Evolutionary conservation across 1,139 yeast species (phyloP), one percentile per base, ranked within the genome.

Genomic region (Candida dubliniensis): DNA sequence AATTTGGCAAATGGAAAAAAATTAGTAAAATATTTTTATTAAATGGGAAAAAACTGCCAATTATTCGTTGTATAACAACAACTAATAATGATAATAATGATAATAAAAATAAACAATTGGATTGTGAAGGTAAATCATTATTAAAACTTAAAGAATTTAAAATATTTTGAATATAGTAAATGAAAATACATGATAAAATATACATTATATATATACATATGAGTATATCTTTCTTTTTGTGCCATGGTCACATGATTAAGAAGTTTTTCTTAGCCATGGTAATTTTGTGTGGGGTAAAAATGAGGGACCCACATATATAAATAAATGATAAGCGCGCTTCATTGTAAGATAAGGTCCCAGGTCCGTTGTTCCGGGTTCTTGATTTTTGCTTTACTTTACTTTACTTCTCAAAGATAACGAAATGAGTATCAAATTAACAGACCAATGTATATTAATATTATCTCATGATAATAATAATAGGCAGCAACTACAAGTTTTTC

Each of bases 51-150:
- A 37, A 25, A 38, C 36, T 43, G n/a, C 50, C 47, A 5, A 34
- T 50, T 11, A 43, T 50, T 12, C 42, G 46, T 23, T 50, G 54
- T 40, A 41, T 47, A 13, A 50, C 54, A 6, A 15, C 24, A n/a
- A n/a, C n/a, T n/a, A n/a, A n/a, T n/a, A n/a, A n/a, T n/a, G n/a
- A n/a, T n/a, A n/a, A n/a, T 14, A 9, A 10, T 9, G 36, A 32
- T 38, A 7, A 31, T 4, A 42, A 49, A 37, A 45, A 41, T 8
- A 12, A 31, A 11, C 36, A 42, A 13, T 44, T 50, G 40, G 53
- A 50, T 45, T 50, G 54, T 46, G 12, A 30, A 25, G 47, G 51
- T 2, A 35, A 41, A 13, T 36, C 41, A 31, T 38, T 30, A 11
- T 32, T 38, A 11, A 39, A 40, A 18, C 15, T 39, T 33, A 34